phyloP scores from a whole-genome alignment of 179 eudicot genomes.

The Vitellaria paradoxa region DNA sequence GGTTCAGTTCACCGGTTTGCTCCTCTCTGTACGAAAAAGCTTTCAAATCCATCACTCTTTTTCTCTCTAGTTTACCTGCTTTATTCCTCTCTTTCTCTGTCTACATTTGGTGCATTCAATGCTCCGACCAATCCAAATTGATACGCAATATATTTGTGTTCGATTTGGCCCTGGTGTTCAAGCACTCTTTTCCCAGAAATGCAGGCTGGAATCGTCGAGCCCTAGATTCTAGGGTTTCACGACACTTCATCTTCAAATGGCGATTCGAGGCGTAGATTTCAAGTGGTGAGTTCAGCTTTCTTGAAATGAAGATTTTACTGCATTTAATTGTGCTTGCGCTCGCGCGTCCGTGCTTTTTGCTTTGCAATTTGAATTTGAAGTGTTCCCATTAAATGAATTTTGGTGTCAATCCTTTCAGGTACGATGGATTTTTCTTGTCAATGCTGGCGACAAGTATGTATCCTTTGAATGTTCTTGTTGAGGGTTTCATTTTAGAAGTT shows the following conservation, averaged over 20 bases:
- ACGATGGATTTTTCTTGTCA: slow-evolving; percentile 95
- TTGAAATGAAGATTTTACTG: neutral
- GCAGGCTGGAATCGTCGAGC: neutral
- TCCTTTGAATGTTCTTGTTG: slow-evolving; percentile 36
- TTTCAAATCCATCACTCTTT: neutral
- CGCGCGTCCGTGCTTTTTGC: neutral
- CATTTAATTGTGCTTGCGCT: neutral
- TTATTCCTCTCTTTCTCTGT: neutral
- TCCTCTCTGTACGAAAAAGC: neutral
- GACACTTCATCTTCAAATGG: slow-evolving; percentile 32
- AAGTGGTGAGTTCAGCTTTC: slow-evolving; percentile 39
- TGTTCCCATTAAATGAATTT: neutral
- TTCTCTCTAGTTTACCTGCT: neutral
- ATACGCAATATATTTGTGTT: neutral
- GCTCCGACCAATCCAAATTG: neutral
- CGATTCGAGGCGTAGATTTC: slow-evolving; percentile 71
- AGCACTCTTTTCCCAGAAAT: neutral
- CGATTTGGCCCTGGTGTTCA: slow-evolving; percentile 7
- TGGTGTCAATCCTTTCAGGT: slow-evolving; percentile 51
- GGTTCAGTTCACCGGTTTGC: neutral
- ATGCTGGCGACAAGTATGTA: slow-evolving; percentile 98
- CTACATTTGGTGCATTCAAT: neutral
- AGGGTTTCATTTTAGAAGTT: neutral
- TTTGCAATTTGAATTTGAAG: neutral
- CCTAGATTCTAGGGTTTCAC: slow-evolving; percentile 13